Evolutionary conservation across 2,329 filamentous ascomycete species (phyloP), one percentile per base, ranked within the genome.

Genomic region (Neonectria faginata): DNA sequence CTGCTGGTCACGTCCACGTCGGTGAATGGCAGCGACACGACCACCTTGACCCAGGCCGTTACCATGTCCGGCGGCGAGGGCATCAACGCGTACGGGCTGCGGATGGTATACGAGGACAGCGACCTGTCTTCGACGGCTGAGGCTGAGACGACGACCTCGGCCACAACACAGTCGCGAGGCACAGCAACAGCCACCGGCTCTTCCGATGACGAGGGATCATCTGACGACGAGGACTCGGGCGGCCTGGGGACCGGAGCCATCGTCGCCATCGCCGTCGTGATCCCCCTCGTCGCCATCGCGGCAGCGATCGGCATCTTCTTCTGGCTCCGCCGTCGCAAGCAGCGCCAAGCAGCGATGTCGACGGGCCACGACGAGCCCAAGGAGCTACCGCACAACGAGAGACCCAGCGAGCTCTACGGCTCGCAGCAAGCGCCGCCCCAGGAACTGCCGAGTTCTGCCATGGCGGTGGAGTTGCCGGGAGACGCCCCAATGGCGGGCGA

Each of bases 71-170:
- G 67, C 7, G 70, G 63, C 0, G 73, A 64, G 1, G 77, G 75
- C 2, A 65, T 79, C 27, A 77, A 79, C 39, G 78, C 77, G 0
- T 79, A 70, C 47, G 78, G 78, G 36, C 54, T 79, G 11, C 71
- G 75, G 8, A 80, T 79, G 77, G 72, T 80, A 11, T 75, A 78
- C 55, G 70, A 79, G 42, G 44, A 65, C n/a, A 76, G 67, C 8
- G 76, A 79, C 41, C 25, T 75, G 3, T 20, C 57, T 3, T n/a
- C 39, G 39, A 41, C 39, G 20, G 70, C 61, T 16, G 4, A 11
- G 14, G 54, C 44, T 3, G 50, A 51, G 14, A 48, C 67, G 14
- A 53, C 60, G 16, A 59, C 64, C 2, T 53, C 57, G 4, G 56
- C 50, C 39, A 53, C 16, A 16, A 41, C 29, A 20, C 47, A 57